Evolutionary conservation across 495 filamentous ascomycete genomes (phyloP).

Genomic region (Evernia prunastri): DNA sequence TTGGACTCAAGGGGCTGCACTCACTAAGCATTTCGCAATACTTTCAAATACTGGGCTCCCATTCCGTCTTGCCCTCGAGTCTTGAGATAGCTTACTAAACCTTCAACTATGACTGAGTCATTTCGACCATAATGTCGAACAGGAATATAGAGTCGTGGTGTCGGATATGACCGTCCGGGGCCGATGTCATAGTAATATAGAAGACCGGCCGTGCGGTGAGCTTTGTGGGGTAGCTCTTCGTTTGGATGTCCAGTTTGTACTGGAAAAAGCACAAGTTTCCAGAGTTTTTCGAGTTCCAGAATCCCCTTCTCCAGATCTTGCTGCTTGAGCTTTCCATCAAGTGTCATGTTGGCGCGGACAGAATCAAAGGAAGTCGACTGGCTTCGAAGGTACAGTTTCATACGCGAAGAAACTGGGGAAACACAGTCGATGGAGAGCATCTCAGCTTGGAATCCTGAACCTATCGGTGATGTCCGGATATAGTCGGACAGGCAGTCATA

Average conservation of each 20-base stretch:
- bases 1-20: background rate
- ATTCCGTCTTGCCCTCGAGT: background rate
- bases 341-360: slow-evolving; percentile 30
- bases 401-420: slow-evolving; percentile 27
- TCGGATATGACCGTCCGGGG: slow-evolving; percentile 24
- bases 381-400: slow-evolving; percentile 35
- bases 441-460: slow-evolving; percentile 19
- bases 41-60: background rate
- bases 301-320: slow-evolving; percentile 17
- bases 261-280: slow-evolving; percentile 18
- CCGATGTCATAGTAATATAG: slow-evolving; percentile 36
- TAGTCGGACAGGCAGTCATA: slow-evolving; percentile 8
- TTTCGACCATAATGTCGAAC: slow-evolving; percentile 30
- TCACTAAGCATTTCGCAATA: background rate
- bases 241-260: slow-evolving; percentile 15
- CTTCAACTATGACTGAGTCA: background rate
- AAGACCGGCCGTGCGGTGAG: slow-evolving; percentile 35
- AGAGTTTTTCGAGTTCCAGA: slow-evolving; percentile 23
- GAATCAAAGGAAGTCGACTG: slow-evolving; percentile 28
- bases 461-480: slow-evolving; percentile 11
- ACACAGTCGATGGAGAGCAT: slow-evolving; percentile 35
- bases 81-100: background rate
- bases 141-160: slow-evolving; percentile 35
- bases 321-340: slow-evolving; percentile 27
- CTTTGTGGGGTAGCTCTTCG: slow-evolving; percentile 8